Evolutionary conservation across 192 early-diverging fungal species (phyloP), one percentile per base, ranked within the genome.

Genomic region (Backusella tarrabulga): DNA sequence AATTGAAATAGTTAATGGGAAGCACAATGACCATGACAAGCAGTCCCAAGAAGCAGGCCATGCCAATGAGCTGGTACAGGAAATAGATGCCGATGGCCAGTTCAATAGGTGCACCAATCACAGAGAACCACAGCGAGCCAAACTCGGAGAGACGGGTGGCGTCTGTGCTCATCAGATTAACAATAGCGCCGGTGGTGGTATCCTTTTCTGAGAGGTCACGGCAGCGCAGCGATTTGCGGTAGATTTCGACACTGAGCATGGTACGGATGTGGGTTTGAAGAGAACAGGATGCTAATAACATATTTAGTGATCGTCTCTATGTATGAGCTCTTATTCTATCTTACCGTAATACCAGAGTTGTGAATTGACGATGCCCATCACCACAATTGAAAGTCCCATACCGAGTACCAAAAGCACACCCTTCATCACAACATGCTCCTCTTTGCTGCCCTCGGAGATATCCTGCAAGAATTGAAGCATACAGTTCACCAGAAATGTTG

Each of bases 41-140:
- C 9, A 98, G 77, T 0, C 95, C 95, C 23, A 93, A 87, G 17
- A 97, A 79, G 14, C 92, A 95, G 1, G 94, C 88, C 54, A 86
- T 85, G 29, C 97, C 97, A 46, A 99, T 84, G 34, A 99, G 83
- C 54, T 86, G 85, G 81, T 96, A 91, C 36, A 99, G 80, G 68
- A 91, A 83, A 76, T 85, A 86, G 12, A 92, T 77, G 14, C 93
- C 93, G 9, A 95, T 79, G 2, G 83, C 52, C 17, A 95, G 81
- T 42, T 88, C 86, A 9, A 92, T 85, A 0, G 93, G 92, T 0
- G 85, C 78, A 6, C 80, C 85, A 75, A 91, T 82, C n/a, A 87
- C 70, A 23, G 84, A 79, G 67, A 89, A 82, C 77, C 86, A 79
- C 70, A 87, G 89, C 67, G 81, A 74, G 15, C 78, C 67, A 9